phyloP scores from a whole-genome alignment of 345 rosid species.

The Limnanthes douglasii region DNA sequence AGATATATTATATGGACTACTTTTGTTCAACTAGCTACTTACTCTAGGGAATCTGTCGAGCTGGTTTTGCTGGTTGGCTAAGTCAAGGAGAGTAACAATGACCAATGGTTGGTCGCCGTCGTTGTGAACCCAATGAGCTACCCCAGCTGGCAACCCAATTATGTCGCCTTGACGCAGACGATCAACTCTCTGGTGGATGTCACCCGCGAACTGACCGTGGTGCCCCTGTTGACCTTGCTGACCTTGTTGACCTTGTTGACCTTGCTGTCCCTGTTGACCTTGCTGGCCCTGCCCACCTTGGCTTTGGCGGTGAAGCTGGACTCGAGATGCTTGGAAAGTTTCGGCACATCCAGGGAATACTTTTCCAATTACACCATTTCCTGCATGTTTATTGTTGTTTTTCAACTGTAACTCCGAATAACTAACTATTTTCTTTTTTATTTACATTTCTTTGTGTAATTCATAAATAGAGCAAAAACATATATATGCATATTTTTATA shows the following conservation, averaged over 20 bases:
- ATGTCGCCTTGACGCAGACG: conserved; percentile 24
- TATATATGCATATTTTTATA: background rate
- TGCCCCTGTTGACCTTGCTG: conserved; percentile 7
- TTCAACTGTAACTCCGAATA: no score
- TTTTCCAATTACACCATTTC: conserved; percentile 25
- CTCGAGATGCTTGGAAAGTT: conserved; percentile 32
- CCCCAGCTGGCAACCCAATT: conserved; percentile 26
- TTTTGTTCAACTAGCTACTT: conserved; percentile 3
- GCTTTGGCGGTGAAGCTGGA: conserved; percentile 29
- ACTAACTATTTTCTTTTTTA: no score
- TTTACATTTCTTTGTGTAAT: no score
- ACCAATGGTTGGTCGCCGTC: conserved; percentile 25
- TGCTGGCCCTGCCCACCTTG: conserved; percentile 1
- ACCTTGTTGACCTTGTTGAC: background rate
- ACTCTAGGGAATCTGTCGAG: conserved; percentile 60
- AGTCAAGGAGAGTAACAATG: conserved; percentile 19
- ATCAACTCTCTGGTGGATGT: conserved; percentile 31
- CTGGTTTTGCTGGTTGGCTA: conserved; percentile 35
- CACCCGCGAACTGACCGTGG: conserved; percentile 13
- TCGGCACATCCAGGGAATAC: conserved; percentile 51
- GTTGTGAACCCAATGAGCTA: conserved; percentile 35
- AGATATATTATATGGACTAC: background rate
- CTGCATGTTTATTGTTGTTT: no score
- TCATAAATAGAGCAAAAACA: no score
- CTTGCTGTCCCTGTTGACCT: conserved; percentile 4